Evolutionary conservation across 495 filamentous ascomycete genomes (phyloP), one percentile per base, ranked within the genome.

Genomic region (Penicillium argentinense): DNA sequence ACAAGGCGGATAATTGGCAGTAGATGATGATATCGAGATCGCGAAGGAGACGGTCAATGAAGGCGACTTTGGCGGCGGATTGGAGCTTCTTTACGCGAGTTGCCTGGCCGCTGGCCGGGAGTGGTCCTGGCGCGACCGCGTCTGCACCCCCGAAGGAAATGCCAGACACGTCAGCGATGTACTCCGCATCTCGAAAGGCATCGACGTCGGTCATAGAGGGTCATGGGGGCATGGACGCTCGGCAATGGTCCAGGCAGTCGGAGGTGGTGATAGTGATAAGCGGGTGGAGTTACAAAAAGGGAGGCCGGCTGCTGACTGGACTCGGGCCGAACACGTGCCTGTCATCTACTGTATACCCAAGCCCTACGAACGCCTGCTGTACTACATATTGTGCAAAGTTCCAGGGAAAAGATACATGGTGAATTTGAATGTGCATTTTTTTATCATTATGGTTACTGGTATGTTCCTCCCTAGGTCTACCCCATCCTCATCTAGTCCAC

Each of bases 21-120:
- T 89, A 91, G 23, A 91, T 80, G n/a, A 91, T 47, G 53, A 85
- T 84, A 66, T 96, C 90, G 36, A 95, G 71, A 57, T 81, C 84
- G 46, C 79, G 77, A 55, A 88, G 76, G 24, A 95, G 67, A 39
- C 84, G 74, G 54, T 82, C 83, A 45, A 93, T 77, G 59, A 87
- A 82, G 42, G 83, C 72, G 26, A 74, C 71, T 51, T 72, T 74
- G 16, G 66, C 63, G 2, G 64, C 53, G 2, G 60, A 59, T 39
- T 73, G 67, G 25, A 60, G 54, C 49, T 67, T 74, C 57, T 58
- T 73, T 46, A 68, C 49, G 56, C 64, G 60, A 43, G 51, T 53
- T 42, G 68, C 57, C 26, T 65, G 57, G 42, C 51, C 56, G 43
- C 56, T 55, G 51, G 33, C 47, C 13, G 44, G 29, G 30, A 45